Percentiles rank a stretch among this genome's conserved stretches.
These are phyloP conservation scores for Trichoderma semiorbis DNA, from an alignment of 2,329 filamentous ascomycete species.

Conservation along the genomic window DNA sequence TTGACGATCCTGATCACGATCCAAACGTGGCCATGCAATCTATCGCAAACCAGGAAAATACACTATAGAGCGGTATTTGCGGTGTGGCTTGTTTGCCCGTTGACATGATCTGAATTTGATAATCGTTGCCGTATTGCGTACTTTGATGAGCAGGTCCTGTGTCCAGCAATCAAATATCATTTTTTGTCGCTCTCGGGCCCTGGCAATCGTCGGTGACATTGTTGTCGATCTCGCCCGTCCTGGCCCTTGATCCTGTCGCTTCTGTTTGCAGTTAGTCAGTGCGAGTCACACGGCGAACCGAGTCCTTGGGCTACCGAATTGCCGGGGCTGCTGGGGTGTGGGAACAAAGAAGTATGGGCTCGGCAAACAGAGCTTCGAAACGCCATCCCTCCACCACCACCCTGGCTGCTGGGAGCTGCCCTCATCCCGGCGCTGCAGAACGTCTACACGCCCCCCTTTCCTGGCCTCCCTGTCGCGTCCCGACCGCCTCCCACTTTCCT, in stretches of 20 bases:
- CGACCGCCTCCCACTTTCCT: constrained; percentile 13
- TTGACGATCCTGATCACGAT: constrained; percentile 15
- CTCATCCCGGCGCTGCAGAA: constrained; percentile 10
- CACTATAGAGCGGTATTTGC: not conserved
- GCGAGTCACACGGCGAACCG: constrained; percentile 15
- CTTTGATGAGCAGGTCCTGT: not conserved
- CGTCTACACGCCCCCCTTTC: constrained; percentile 15
- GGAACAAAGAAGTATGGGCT: not conserved
- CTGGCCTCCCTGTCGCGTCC: not conserved
- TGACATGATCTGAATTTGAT: not conserved
- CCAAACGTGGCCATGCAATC: constrained; percentile 9
- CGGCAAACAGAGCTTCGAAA: constrained; percentile 2
- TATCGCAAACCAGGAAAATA: constrained; percentile 2
- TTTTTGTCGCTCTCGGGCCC: not conserved
- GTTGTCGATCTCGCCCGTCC: not conserved
- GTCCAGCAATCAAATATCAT: not conserved
- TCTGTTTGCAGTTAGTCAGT: not conserved
- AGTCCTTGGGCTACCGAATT: constrained; percentile 17
- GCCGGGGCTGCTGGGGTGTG: constrained; percentile 13
- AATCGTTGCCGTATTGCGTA: not conserved
- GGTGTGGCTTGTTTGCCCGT: not conserved
- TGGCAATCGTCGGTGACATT: not conserved
- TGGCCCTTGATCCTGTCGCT: not conserved
- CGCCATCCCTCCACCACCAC: not conserved
- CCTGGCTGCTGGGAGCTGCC: constrained; percentile 5